Base-by-base conservation (phyloP, 2,329 filamentous ascomycete species). In the Escovopsis sp. region DNA sequence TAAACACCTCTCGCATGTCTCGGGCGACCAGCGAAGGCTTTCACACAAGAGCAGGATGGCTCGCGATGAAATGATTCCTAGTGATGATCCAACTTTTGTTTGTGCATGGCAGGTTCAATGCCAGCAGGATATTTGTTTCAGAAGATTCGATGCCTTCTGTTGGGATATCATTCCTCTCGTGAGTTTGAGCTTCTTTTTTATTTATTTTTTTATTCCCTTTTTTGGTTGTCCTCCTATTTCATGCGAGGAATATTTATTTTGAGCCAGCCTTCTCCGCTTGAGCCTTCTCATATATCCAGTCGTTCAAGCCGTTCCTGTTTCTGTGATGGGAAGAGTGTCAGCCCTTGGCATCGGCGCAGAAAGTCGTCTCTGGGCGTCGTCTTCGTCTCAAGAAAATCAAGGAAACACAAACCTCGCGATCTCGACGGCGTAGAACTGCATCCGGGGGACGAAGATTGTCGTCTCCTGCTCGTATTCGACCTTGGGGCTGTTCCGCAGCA, bases 281-380 rank as follows among this genome's bases (percentile, higher is more conserved):
- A 1, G 80, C 76, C 59, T 84, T 73, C 65, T 96, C 88, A 62
- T 89, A 91, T 48, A 98, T 78, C 91, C 91, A 98, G 63, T 98
- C 91, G 57, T 98, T 98, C 44, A 96, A 65, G 25, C 89, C 89
- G 41, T 75, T 74, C 46, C 81, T 81, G 65, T 98, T 98, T 71
- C 85, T 78, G 40, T 15, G 3, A 34, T 74, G 71, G 50, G 11
- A 30, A 30, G 27, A 81, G 2, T 13, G 37, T 53, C 29, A 52
- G 45, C 25, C 42, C 11, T 10, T 10, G 27, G 10, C 4, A 6
- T 7, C 5, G 27, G 5, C 5, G 3, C 5, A 11, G 27, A 30
- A 7, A 8, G 27, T 30, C 27, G 8, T 4, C 11, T 30, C 11
- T 30, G 8, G 8, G 8, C 27, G 5, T 11, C 27, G 11, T 30